Evolutionary conservation across 805 yeast species (phyloP).

Genomic region (Priceomyces carsonii): DNA sequence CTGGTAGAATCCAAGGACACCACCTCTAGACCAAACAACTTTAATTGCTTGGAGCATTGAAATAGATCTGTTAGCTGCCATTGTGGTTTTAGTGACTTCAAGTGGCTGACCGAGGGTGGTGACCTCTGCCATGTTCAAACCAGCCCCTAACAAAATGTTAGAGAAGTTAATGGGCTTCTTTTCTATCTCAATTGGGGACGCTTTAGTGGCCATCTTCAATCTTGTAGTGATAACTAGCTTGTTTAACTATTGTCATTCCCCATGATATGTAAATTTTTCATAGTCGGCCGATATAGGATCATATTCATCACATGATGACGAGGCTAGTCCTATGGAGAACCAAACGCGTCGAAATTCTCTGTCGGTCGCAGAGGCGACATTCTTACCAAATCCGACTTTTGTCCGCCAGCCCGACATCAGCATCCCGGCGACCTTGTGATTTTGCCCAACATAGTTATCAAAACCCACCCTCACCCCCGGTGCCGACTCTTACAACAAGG

Average conservation of each 20-base stretch:
- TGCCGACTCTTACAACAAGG: too few relatives aligned
- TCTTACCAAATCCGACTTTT: too few relatives aligned
- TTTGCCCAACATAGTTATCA: too few relatives aligned
- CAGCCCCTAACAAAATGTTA: slow-evolving; percentile 91
- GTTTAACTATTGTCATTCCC: neutral
- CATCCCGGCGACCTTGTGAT: too few relatives aligned
- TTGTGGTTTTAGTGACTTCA: slow-evolving; percentile 94
- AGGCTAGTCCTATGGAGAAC: too few relatives aligned
- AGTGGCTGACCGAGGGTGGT: slow-evolving; percentile 96
- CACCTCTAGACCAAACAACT: slow-evolving; percentile 92
- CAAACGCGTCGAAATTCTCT: too few relatives aligned
- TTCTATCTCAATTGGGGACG: slow-evolving; percentile 40
- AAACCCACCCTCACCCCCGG: too few relatives aligned
- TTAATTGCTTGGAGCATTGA: slow-evolving; percentile 65
- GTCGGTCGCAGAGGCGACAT: too few relatives aligned
- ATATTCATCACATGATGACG: too few relatives aligned
- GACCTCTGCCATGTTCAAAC: slow-evolving; percentile 87
- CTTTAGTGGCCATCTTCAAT: neutral
- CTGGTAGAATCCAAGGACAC: slow-evolving; percentile 88
- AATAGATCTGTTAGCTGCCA: slow-evolving; percentile 92
- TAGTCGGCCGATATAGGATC: neutral
- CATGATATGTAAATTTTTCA: slow-evolving; percentile 1
- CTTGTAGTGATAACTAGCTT: neutral
- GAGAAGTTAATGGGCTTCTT: slow-evolving; percentile 88
- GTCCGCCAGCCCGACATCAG: too few relatives aligned